phyloP scores from a whole-genome alignment of 2,329 filamentous ascomycete genomes.

The Tricladium varicosporioides region DNA sequence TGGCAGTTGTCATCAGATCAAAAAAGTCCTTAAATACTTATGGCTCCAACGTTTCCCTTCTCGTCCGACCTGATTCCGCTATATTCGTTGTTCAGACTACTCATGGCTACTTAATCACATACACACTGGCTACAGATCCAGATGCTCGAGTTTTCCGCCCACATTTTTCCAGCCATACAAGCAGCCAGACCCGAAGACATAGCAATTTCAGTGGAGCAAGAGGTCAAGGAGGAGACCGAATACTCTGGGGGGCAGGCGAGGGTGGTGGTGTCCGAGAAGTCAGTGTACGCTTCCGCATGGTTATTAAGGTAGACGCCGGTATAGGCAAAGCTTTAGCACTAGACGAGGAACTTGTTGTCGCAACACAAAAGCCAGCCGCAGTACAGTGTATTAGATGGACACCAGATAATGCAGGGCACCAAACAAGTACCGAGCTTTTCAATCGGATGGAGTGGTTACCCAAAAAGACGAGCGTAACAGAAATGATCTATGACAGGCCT shows the following conservation, averaged over 20 bases:
- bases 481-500: constrained; percentile 91
- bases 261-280: constrained; percentile 80
- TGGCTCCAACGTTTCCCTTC: constrained; percentile 78
- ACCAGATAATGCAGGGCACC: constrained; percentile 74
- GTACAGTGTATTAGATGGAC: constrained; percentile 96
- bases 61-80: constrained; percentile 86
- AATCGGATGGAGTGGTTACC: constrained; percentile 84
- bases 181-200: constrained; percentile 60
- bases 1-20: constrained; percentile 83
- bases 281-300: constrained; percentile 91
- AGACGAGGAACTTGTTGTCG: constrained; percentile 89
- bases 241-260: constrained; percentile 76
- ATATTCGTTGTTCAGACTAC: constrained; percentile 89
- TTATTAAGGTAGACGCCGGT: constrained; percentile 95
- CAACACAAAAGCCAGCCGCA: constrained; percentile 88
- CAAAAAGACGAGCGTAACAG: constrained; percentile 71
- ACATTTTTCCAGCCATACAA: constrained; percentile 68
- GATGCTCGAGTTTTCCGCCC: constrained; percentile 82
- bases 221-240: constrained; percentile 51
- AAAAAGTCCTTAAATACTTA: constrained; percentile 76
- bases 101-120: constrained; percentile 87
- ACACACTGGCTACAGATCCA: constrained; percentile 83
- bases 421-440: constrained; percentile 88
- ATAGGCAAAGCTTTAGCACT: constrained; percentile 85
- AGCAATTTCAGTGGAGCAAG: constrained; percentile 56